phyloP scores from a whole-genome alignment of 129 eudicot genomes.

The Heracleum sosnowskyi region DNA sequence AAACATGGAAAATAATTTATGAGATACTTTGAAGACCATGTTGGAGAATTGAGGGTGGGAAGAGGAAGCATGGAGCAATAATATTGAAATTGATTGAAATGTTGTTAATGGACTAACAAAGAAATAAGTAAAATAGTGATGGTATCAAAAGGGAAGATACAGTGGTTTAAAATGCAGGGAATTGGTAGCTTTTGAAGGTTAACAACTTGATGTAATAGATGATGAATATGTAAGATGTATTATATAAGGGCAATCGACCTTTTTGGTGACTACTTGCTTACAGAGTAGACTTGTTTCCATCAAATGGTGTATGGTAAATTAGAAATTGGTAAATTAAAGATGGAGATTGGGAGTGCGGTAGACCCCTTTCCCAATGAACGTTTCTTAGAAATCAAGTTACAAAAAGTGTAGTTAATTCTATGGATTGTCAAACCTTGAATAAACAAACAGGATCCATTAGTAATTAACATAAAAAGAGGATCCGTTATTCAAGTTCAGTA shows the following conservation, averaged over 20 bases:
- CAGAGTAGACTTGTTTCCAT: conserved; percentile 4
- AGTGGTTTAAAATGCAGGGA: conserved; percentile 7
- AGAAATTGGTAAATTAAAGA: background rate
- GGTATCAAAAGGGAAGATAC: background rate
- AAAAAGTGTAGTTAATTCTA: conserved; percentile 35
- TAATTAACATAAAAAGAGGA: too few relatives aligned
- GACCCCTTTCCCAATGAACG: conserved; percentile 42
- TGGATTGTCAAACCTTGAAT: conserved; percentile 47
- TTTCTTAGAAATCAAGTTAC: conserved; percentile 60
- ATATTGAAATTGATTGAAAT: conserved; percentile 4
- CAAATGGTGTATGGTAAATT: conserved; percentile 16
- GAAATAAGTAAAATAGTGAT: conserved; percentile 12
- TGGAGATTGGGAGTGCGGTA: conserved; percentile 8
- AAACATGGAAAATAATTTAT: conserved; percentile 33
- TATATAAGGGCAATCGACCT: background rate
- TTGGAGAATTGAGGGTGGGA: conserved; percentile 23
- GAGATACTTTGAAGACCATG: conserved; percentile 40
- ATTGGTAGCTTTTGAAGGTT: conserved; percentile 39
- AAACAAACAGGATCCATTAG: too few relatives aligned
- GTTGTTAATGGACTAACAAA: background rate
- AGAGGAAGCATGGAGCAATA: conserved; percentile 57
- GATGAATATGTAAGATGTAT: conserved; percentile 11
- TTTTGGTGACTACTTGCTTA: background rate
- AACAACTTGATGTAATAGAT: conserved; percentile 44
- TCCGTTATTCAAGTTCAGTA: too few relatives aligned